Conservation (phyloP, 768 basidiomycete species). For the Artomyces pyxidatus region DNA sequence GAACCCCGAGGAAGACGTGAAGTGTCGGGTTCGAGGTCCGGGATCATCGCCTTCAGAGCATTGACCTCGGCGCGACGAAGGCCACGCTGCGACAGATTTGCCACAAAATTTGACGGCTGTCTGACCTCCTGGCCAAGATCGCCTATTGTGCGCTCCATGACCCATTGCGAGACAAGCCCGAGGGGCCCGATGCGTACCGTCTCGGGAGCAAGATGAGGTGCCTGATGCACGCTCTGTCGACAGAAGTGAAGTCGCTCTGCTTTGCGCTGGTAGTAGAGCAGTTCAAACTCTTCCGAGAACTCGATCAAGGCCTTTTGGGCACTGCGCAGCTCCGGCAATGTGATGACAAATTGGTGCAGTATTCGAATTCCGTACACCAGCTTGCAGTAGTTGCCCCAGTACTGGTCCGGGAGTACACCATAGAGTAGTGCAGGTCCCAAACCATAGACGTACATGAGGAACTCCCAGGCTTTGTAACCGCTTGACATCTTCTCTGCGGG, state of each 20-base stretch:
- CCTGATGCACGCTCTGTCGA: conserved; percentile 25
- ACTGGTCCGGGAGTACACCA: conserved; percentile 17
- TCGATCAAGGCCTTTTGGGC: conserved; percentile 20
- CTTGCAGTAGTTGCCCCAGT: conserved; percentile 24
- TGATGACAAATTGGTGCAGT: conserved; percentile 15
- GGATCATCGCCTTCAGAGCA: conserved; percentile 6
- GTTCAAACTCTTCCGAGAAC: conserved; percentile 28
- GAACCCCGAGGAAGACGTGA: conserved; percentile 5
- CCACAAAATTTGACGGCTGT: conserved; percentile 19
- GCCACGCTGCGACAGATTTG: conserved; percentile 19
- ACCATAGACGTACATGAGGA: conserved; percentile 17
- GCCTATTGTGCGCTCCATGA: conserved; percentile 20
- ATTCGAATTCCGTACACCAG: conserved; percentile 19
- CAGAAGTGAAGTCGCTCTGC: conserved; percentile 26
- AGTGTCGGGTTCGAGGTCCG: not conserved
- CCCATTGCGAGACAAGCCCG: conserved; percentile 13
- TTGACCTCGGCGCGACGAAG: conserved; percentile 5
- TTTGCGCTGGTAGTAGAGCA: conserved; percentile 25
- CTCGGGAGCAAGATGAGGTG: conserved; percentile 24
- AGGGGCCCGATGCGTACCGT: conserved; percentile 14
- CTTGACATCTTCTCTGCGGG: conserved; percentile 31
- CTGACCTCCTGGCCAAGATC: conserved; percentile 20
- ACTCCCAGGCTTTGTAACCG: conserved; percentile 26
- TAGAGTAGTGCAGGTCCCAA: conserved; percentile 21
- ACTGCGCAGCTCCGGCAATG: conserved; percentile 6